Evolutionary conservation across 805 yeast genomes (phyloP).

Genomic region (Starmera dryadoides): DNA sequence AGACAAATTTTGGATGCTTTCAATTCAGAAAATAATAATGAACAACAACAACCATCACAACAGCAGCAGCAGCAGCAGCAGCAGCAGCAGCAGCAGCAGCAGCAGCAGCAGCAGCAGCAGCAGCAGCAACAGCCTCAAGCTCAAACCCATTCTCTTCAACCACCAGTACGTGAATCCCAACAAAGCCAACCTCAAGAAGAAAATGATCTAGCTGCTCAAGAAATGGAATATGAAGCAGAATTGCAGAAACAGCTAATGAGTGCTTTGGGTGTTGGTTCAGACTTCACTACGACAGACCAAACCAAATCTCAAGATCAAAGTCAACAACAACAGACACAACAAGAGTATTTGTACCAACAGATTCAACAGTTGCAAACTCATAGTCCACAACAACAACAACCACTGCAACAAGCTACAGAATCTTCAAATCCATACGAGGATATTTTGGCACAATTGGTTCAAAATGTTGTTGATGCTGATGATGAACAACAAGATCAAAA

Average conservation of each 20-base stretch:
- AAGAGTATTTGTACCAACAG: background rate
- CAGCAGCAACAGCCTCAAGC: background rate
- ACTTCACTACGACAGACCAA: too few species aligned
- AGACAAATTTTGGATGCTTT: constrained; percentile 11
- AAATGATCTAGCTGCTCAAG: constrained; percentile 6
- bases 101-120: too few species aligned
- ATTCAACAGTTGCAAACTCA: background rate
- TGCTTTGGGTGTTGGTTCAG: constrained; percentile 7
- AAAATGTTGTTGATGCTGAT: constrained; percentile 41
- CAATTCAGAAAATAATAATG: constrained; percentile 4
- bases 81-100: constrained; percentile 1
- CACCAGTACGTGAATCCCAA: too few species aligned
- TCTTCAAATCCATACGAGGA: constrained; percentile 37
- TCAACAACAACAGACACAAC: constrained; percentile 20
- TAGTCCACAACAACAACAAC: constrained; percentile 3
- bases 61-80: constrained; percentile 7
- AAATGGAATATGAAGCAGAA: constrained; percentile 7
- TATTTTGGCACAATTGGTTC: constrained; percentile 50
- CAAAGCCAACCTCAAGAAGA: constrained; percentile 23
- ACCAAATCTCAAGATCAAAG: constrained; percentile 25
- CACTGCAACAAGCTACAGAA: constrained; percentile 2
- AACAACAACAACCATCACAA: background rate
- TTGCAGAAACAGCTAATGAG: constrained; percentile 13
- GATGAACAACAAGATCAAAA: constrained; percentile 3
- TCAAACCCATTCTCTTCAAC: constrained; percentile 1